Conservation (phyloP, 768 basidiomycete species). For the Lyophyllum decastes region DNA sequence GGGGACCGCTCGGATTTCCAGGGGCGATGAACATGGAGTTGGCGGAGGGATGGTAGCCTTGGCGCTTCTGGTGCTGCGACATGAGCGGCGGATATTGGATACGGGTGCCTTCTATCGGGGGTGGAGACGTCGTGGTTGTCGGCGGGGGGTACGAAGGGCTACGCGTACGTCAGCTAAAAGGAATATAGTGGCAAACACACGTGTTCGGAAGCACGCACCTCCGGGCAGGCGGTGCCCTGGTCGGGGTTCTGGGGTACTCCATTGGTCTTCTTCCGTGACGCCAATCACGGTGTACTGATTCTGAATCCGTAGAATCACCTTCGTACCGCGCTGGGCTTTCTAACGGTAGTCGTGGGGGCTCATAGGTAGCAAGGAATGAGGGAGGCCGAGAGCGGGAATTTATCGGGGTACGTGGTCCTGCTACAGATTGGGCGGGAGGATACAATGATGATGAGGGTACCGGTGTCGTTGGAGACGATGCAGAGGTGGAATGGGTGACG, state of each 20-base stretch:
- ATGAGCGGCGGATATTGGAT: slow-evolving; percentile 72
- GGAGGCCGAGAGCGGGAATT: slow-evolving; percentile 35
- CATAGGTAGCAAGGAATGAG: slow-evolving; percentile 24
- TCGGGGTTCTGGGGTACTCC: slow-evolving; percentile 26
- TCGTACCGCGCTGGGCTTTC: slow-evolving; percentile 63
- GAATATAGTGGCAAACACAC: background rate
- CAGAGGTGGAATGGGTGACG: slow-evolving; percentile 11
- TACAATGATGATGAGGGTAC: slow-evolving; percentile 21
- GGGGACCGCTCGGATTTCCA: slow-evolving; percentile 29
- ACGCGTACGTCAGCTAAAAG: slow-evolving; percentile 5
- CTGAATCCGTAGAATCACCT: slow-evolving; percentile 47
- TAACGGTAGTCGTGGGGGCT: slow-evolving; percentile 54
- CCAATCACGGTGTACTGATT: slow-evolving; percentile 33
- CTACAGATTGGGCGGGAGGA: slow-evolving; percentile 12
- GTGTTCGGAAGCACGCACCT: slow-evolving; percentile 31
- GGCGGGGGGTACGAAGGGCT: slow-evolving; percentile 50
- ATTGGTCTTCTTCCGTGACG: slow-evolving; percentile 25
- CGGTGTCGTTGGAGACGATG: slow-evolving; percentile 16
- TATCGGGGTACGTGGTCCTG: slow-evolving; percentile 28
- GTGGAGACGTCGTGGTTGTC: slow-evolving; percentile 71
- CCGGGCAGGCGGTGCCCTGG: slow-evolving; percentile 25
- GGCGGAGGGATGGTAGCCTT: slow-evolving; percentile 79
- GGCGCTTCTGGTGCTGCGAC: slow-evolving; percentile 75
- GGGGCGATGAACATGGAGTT: slow-evolving; percentile 66
- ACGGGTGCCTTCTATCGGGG: slow-evolving; percentile 48